Percentiles rank a stretch among this genome's conserved stretches.
These are phyloP conservation scores for Globisporangium viniferum DNA, from an alignment of 352 stramenopile genomes.

Conservation along the genomic window DNA sequence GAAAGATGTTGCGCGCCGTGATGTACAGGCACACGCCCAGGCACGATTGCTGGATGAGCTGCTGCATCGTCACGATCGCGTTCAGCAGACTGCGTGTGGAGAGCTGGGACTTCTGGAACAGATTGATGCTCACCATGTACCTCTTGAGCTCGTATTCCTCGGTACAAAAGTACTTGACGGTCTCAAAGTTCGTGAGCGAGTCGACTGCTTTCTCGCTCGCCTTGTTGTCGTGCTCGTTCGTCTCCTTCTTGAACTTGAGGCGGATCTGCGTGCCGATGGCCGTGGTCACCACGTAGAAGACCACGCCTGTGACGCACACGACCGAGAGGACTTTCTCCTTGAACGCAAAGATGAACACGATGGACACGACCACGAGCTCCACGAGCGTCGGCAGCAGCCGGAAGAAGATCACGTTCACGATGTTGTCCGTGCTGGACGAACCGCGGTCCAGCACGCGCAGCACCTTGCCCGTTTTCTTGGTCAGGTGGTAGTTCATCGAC, in stretches of 20 bases:
- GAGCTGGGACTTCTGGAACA: conserved; percentile 90
- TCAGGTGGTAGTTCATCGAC: conserved; percentile 96
- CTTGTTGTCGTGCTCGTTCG: conserved; percentile 95
- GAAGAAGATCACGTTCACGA: conserved; percentile 97
- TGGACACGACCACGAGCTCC: conserved; percentile 93
- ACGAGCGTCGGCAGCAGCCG: conserved; percentile 92
- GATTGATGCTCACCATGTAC: conserved; percentile 75
- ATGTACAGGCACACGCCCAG: conserved; percentile 76
- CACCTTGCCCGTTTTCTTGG: conserved; percentile 96
- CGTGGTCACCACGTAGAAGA: conserved; percentile 92
- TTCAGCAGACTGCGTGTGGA: conserved; percentile 90
- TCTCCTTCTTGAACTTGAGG: conserved; percentile 90
- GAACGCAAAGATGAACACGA: conserved; percentile 91
- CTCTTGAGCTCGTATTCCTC: conserved; percentile 89
- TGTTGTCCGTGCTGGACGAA: conserved; percentile 83
- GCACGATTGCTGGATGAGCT: conserved; percentile 89
- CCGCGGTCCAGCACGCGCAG: conserved; percentile 89
- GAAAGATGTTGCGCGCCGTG: conserved; percentile 45
- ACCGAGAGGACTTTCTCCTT: conserved; percentile 86
- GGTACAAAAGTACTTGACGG: conserved; percentile 96
- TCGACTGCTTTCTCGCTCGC: conserved; percentile 95
- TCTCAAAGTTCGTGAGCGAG: conserved; percentile 97
- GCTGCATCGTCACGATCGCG: conserved; percentile 93
- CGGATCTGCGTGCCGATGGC: conserved; percentile 67
- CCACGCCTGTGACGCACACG: conserved; percentile 89